Evolutionary conservation across 2,329 filamentous ascomycete species (phyloP).

Genomic region (Cytospora mali): DNA sequence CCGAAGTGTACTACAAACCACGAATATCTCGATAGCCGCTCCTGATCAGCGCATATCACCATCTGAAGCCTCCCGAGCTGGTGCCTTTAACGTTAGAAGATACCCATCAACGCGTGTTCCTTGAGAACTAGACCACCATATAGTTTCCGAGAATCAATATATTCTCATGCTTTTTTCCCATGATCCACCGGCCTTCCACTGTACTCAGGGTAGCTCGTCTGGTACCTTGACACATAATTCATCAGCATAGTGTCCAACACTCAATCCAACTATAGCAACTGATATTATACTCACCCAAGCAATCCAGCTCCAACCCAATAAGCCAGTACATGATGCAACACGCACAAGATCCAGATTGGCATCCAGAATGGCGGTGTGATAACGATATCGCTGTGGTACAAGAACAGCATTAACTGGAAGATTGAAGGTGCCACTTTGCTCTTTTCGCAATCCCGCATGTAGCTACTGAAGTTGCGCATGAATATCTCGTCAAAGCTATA

Average conservation of each 20-base stretch:
- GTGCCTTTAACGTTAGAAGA: no score
- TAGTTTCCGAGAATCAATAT: no score
- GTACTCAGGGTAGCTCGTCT: conserved; percentile 18
- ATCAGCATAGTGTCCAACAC: neutral
- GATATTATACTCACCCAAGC: conserved; percentile 17
- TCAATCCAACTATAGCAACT: no score
- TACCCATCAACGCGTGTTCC: no score
- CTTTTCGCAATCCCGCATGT: conserved; percentile 17
- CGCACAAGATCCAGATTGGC: conserved; percentile 20
- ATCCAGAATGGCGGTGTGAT: conserved; percentile 24
- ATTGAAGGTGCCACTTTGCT: conserved; percentile 10
- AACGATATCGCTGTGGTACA: conserved; percentile 15
- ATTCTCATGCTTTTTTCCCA: no score
- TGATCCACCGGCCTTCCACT: no score
- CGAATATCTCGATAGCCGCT: no score
- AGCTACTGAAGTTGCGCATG: conserved; percentile 21
- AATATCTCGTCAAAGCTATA: conserved; percentile 25
- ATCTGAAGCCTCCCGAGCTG: no score
- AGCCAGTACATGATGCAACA: conserved; percentile 21
- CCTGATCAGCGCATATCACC: no score
- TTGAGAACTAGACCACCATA: no score
- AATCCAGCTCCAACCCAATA: conserved; percentile 22
- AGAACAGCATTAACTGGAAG: conserved; percentile 25
- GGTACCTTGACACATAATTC: conserved; percentile 3
- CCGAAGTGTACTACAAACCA: no score